A percentile compares a stretch with the other conserved stretches of the same genome.
phyloP scores from a whole-genome alignment of 306 rosid species.

The Pachyrhizus erosus region DNA sequence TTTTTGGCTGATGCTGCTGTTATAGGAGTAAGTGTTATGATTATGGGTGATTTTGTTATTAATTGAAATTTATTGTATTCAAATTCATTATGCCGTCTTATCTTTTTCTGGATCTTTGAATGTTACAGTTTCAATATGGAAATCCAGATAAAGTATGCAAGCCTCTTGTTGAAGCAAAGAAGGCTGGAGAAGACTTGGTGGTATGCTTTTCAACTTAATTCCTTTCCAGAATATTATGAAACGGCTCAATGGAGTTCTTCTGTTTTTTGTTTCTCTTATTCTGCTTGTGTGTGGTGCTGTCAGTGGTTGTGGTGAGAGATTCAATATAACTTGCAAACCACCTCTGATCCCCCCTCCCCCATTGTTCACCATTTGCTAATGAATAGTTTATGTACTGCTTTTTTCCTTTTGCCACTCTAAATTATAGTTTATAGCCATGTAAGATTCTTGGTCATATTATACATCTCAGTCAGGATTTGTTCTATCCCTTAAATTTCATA shows the following conservation, averaged over 20 bases:
- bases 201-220: constrained; percentile 58
- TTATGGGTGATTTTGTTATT: constrained; percentile 15
- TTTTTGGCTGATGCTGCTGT: constrained; percentile 88
- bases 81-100: constrained; percentile 7
- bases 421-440: not conserved
- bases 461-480: not conserved
- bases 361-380: not conserved
- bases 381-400: not conserved
- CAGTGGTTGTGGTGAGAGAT: constrained; percentile 2
- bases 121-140: constrained; percentile 93
- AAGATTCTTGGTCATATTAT: constrained; percentile 1
- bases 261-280: no score
- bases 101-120: constrained; percentile 35
- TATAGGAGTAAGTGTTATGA: constrained; percentile 61
- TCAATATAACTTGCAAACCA: not conserved
- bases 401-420: not conserved
- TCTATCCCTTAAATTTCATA: constrained; percentile 8
- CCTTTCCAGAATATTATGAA: constrained; percentile 31
- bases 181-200: constrained; percentile 80
- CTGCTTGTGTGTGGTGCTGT: no score
- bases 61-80: constrained; percentile 16
- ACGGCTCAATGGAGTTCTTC: not conserved
- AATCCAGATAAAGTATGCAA: constrained; percentile 85
- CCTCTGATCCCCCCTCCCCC: not conserved
- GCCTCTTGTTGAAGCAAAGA: constrained; percentile 87